These are phyloP conservation scores for Solanum okadae DNA, from an alignment of 257 asterid species.

Conservation along the genomic window DNA sequence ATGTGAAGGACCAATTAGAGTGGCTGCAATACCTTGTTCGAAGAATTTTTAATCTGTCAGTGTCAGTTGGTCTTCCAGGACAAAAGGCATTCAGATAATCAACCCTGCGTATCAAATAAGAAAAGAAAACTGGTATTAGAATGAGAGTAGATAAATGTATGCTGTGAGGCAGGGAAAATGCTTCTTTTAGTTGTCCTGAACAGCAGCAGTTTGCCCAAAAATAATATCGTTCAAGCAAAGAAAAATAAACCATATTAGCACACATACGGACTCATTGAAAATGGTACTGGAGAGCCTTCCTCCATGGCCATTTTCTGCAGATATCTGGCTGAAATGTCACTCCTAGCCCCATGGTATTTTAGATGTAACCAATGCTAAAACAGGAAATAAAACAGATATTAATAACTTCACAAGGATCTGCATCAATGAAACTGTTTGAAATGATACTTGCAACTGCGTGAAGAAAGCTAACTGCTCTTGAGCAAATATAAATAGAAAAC, in stretches of 20 bases:
- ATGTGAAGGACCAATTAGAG: not conserved
- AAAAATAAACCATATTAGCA: not conserved
- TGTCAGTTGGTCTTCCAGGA: slow-evolving; percentile 38
- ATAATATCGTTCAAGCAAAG: not conserved
- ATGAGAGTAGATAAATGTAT: not conserved
- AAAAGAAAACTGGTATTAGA: not conserved
- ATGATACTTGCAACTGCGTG: not conserved
- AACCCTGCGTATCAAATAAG: slow-evolving; percentile 29
- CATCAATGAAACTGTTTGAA: not conserved
- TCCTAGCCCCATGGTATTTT: slow-evolving; percentile 48
- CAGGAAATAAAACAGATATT: not conserved
- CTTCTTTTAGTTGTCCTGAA: not conserved
- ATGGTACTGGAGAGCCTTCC: slow-evolving; percentile 36
- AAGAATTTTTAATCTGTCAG: slow-evolving; percentile 28
- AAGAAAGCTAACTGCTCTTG: not conserved
- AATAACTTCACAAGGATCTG: not conserved
- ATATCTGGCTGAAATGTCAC: slow-evolving; percentile 44
- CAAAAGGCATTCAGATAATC: slow-evolving; percentile 66
- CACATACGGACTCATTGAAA: slow-evolving; percentile 70
- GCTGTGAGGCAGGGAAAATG: not conserved
- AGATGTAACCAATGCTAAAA: slow-evolving; percentile 69
- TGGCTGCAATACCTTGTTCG: slow-evolving; percentile 43
- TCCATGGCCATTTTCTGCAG: slow-evolving; percentile 35
- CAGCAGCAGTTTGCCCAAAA: not conserved
- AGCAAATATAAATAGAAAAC: not conserved